Evolutionary conservation across 1,284 basidiomycete species (phyloP), one percentile per base, ranked within the genome.

Genomic region (Cutaneotrichosporon sp.): DNA sequence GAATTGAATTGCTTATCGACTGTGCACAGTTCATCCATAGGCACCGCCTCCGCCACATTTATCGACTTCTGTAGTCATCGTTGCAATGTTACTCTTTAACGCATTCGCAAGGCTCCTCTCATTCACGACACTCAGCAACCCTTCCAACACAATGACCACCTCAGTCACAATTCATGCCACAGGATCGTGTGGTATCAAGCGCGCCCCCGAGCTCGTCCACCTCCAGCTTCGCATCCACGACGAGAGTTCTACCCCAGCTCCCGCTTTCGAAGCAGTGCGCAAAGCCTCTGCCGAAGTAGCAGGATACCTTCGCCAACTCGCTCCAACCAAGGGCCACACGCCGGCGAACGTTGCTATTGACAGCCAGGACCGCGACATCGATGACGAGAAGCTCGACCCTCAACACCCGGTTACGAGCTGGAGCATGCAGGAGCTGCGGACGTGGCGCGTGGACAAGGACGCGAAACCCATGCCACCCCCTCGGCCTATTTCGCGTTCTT

Each of bases 381-480:
- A 46, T 19, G 50, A 48, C 27, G 27, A 47, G 34, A 24, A 14
- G 4, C 33, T 38, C n/a, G 45, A 46, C 25, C 34, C 49, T 24
- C 45, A 32, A 24, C 44, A 37, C 41, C 57, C 57, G 17, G 44
- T 59, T 24, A 50, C 53, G n/a, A 52, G 34, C 29, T 59, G 57
- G 57, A 49, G 31, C 29, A 37, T 52, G 34, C 51, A 59, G 50
- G 37, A 46, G 34, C 20, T 59, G 17, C 37, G 43, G 27, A 50
- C 51, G 10, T 51, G 42, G 31, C 25, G 43, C 31, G 10, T 31
- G 8, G 14, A 22, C 16, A 6, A 9, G 7, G 10, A 22, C 29
- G 39, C 34, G 27, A 34, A 27, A 20, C 27, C 31, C 2, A 16
- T 10, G 22, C 9, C 22, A 16, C 14, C 20, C 50, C 46, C 27